Conservation (phyloP, 768 basidiomycete species). For the Coprinopsis marcescibilis region DNA sequence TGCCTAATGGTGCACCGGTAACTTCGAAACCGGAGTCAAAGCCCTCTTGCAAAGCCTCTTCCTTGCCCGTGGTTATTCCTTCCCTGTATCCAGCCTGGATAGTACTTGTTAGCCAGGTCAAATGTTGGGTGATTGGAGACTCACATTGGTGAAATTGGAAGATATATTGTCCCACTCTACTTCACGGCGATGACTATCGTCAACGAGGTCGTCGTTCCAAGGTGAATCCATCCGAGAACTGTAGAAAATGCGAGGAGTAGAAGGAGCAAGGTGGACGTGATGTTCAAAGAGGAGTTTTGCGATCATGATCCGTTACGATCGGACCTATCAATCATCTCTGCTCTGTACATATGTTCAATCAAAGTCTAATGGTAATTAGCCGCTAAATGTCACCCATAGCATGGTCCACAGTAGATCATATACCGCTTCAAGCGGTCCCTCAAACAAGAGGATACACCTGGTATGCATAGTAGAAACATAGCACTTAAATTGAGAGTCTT, state of each 20-base stretch:
- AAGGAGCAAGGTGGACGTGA: neutral
- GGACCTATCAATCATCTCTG: no score
- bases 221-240: slow-evolving; percentile 44
- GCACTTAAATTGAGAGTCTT: no score
- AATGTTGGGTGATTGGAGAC: slow-evolving; percentile 10
- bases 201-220: slow-evolving; percentile 48
- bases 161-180: slow-evolving; percentile 67
- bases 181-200: slow-evolving; percentile 30
- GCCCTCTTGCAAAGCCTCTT: slow-evolving; percentile 78
- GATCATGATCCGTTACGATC: no score
- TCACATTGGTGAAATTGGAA: slow-evolving; percentile 65
- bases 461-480: no score
- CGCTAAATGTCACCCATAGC: no score
- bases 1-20: slow-evolving; percentile 69
- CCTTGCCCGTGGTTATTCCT: slow-evolving; percentile 90
- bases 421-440: no score
- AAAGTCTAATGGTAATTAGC: no score
- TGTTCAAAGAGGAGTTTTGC: neutral
- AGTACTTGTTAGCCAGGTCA: slow-evolving; percentile 1
- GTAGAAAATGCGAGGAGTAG: neutral
- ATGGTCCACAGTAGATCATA: no score
- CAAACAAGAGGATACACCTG: no score
- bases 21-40: slow-evolving; percentile 82
- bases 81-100: slow-evolving; percentile 89
- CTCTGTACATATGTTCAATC: no score